phyloP scores from a whole-genome alignment of 208 protist genomes.

The Crithidia bombi region DNA sequence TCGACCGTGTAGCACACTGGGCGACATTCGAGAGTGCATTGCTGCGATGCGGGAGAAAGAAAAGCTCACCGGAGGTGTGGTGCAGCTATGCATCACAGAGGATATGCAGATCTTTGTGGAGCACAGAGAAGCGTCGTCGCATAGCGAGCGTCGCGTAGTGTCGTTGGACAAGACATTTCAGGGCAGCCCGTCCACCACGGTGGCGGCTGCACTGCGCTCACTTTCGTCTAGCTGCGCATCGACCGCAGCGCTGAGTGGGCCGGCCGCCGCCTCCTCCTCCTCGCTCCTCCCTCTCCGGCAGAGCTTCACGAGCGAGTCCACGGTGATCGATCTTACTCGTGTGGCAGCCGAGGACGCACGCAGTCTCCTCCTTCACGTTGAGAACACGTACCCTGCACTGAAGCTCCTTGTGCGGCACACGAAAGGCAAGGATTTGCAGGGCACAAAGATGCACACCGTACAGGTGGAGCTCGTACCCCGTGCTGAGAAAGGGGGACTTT shows the following conservation, averaged over 20 bases:
- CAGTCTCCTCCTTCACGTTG: constrained; percentile 12
- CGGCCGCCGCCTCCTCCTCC: not conserved
- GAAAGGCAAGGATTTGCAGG: constrained; percentile 61
- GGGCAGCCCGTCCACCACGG: constrained; percentile 9
- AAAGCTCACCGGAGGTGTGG: not conserved
- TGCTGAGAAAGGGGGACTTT: not conserved
- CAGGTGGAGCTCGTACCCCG: constrained; percentile 42
- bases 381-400: constrained; percentile 47
- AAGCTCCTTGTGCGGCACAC: constrained; percentile 59
- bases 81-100: constrained; percentile 33
- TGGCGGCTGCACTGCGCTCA: constrained; percentile 20
- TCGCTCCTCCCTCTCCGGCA: not conserved
- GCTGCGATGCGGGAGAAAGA: constrained; percentile 3
- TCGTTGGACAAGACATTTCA: constrained; percentile 12
- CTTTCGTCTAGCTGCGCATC: not conserved
- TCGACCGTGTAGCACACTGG: constrained; percentile 26
- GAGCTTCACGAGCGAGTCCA: not conserved
- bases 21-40: constrained; percentile 13
- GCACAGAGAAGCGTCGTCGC: not conserved
- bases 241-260: not conserved
- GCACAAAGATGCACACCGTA: constrained; percentile 61
- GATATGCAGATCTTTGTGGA: constrained; percentile 29
- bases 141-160: not conserved
- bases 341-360: constrained; percentile 15
- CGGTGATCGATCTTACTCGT: constrained; percentile 31